Percentiles rank a stretch among this genome's conserved stretches.
phyloP scores from a whole-genome alignment of 2,329 filamentous ascomycete genomes.

The Chalaropsis thielavioides region DNA sequence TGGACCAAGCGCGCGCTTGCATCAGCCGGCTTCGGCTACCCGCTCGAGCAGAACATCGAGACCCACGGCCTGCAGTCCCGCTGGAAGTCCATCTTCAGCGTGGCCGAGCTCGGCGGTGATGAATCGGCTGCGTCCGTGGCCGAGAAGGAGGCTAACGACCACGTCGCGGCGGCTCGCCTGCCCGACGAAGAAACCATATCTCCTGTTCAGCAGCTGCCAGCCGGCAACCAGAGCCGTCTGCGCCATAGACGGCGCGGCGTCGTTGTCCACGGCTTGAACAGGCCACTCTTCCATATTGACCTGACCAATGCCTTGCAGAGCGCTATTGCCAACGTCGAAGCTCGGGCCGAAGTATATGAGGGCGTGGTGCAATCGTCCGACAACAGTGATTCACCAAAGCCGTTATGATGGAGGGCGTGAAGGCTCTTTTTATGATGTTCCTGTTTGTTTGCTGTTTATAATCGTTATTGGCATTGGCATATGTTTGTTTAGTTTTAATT shows the following conservation, averaged over 20 bases:
- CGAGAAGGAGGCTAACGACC: constrained; percentile 48
- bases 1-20: constrained; percentile 89
- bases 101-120: constrained; percentile 67
- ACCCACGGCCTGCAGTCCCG: constrained; percentile 42
- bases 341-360: constrained; percentile 27
- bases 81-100: constrained; percentile 93
- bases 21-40: constrained; percentile 78
- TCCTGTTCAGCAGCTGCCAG: neutral
- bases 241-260: constrained; percentile 36
- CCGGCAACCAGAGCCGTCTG: neutral
- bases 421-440: neutral
- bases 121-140: constrained; percentile 55
- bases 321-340: constrained; percentile 65
- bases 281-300: constrained; percentile 89
- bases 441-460: neutral
- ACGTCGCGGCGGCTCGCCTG: neutral
- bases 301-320: constrained; percentile 77
- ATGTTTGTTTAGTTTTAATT: neutral
- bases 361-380: neutral
- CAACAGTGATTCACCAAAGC: constrained; percentile 7
- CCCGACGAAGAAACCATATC: constrained; percentile 12
- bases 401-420: neutral
- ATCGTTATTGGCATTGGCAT: neutral
- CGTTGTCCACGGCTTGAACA: constrained; percentile 70
- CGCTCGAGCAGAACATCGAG: constrained; percentile 33